phyloP scores from a whole-genome alignment of 305 asterid genomes.

The Lippia alba region DNA sequence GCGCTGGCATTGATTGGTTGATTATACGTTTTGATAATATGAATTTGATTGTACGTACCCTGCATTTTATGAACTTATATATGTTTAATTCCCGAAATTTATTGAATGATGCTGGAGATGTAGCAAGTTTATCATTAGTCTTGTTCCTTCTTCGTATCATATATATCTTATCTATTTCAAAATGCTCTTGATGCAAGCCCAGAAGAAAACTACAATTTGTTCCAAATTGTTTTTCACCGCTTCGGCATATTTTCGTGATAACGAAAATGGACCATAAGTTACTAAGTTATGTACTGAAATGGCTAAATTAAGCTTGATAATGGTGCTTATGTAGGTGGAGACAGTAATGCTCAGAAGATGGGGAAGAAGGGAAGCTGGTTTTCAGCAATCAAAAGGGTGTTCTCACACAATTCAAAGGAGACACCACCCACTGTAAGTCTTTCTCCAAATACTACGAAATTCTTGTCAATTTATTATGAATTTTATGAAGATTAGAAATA shows the following conservation, averaged over 20 bases:
- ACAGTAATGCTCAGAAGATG: constrained; percentile 71
- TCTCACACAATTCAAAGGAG: constrained; percentile 71
- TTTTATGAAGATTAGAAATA: neutral
- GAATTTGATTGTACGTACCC: constrained; percentile 9
- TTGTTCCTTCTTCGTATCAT: neutral
- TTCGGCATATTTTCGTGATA: too few relatives aligned
- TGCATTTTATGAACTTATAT: constrained; percentile 1
- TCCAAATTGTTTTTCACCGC: too few relatives aligned
- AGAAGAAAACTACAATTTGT: too few relatives aligned
- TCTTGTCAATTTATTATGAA: neutral
- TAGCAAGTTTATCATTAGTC: neutral
- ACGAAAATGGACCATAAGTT: neutral
- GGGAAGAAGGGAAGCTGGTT: constrained; percentile 97
- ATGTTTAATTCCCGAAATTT: neutral
- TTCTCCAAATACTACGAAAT: neutral
- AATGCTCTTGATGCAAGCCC: too few relatives aligned
- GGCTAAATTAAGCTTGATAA: neutral
- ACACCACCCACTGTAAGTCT: constrained; percentile 63
- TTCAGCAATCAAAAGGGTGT: constrained; percentile 87
- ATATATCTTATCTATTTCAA: neutral
- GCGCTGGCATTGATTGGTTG: neutral
- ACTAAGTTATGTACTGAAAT: neutral
- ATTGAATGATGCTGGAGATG: neutral
- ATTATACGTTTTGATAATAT: constrained; percentile 8
- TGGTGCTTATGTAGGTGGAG: constrained; percentile 43